A percentile compares a stretch with the other conserved stretches of the same genome.
phyloP scores from a whole-genome alignment of 768 basidiomycete genomes.

The Serendipita sp. region DNA sequence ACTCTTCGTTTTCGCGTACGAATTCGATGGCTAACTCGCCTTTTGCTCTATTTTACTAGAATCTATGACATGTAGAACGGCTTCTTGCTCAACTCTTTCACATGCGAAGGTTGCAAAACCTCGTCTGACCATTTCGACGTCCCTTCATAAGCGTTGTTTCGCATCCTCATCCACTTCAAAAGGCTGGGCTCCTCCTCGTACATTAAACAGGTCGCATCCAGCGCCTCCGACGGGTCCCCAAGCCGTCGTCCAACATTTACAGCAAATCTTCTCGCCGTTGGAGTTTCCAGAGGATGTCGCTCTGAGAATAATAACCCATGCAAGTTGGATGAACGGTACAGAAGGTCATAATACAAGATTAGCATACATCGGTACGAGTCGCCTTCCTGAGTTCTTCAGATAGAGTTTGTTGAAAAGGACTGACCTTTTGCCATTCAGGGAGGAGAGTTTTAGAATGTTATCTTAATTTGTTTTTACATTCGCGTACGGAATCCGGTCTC shows the following conservation, averaged over 20 bases:
- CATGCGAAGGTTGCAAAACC: not conserved
- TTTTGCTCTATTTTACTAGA: not conserved
- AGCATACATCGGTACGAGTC: constrained; percentile 52
- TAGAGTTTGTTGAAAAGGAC: not conserved
- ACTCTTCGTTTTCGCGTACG: not conserved
- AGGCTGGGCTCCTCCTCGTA: constrained; percentile 1
- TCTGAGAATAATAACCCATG: constrained; percentile 59
- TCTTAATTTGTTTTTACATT: constrained; percentile 53
- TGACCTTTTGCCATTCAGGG: constrained; percentile 26
- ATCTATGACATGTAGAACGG: not conserved
- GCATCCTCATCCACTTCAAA: not conserved
- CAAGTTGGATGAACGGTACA: constrained; percentile 49
- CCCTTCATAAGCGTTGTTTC: not conserved
- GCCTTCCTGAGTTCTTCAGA: not conserved
- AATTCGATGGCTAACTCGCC: not conserved
- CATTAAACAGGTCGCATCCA: not conserved
- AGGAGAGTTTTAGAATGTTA: constrained; percentile 66
- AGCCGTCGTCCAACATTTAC: constrained; percentile 35
- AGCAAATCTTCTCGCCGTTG: constrained; percentile 46
- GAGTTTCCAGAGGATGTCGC: constrained; percentile 58
- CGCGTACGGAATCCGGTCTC: constrained; percentile 21
- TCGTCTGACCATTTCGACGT: not conserved
- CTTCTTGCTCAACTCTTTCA: not conserved
- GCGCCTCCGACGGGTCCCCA: not conserved
- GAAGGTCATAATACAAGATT: constrained; percentile 59